Conservation (phyloP, 257 asterid species). For the Penstemon barbatus region DNA sequence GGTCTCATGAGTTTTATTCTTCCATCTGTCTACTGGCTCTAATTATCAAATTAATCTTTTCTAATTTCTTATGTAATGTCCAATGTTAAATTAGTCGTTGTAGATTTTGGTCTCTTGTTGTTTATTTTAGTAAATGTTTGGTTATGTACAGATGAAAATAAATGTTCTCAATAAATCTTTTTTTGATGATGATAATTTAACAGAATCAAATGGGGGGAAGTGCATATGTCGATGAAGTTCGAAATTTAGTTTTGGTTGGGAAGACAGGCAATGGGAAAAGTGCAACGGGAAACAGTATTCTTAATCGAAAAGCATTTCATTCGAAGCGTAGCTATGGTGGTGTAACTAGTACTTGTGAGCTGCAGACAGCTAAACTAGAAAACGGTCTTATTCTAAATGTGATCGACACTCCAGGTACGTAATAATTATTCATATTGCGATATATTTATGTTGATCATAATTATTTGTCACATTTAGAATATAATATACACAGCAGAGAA, state of each 20-base stretch:
- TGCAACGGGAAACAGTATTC: constrained; percentile 83
- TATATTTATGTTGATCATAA: neutral
- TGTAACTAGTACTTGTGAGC: constrained; percentile 77
- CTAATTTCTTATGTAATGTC: no score
- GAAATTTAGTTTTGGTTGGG: constrained; percentile 76
- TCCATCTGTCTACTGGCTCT: no score
- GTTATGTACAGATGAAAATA: no score
- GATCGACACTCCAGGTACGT: constrained; percentile 76
- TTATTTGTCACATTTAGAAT: neutral
- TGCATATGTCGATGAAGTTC: constrained; percentile 52
- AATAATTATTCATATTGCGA: neutral
- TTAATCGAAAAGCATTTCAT: constrained; percentile 53
- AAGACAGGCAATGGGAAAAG: constrained; percentile 87
- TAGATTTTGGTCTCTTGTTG: no score
- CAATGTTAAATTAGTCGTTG: no score
- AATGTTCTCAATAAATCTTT: no score
- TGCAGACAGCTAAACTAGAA: constrained; percentile 47
- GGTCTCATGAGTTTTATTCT: no score
- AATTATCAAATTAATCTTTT: no score
- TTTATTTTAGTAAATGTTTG: no score
- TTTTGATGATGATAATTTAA: neutral
- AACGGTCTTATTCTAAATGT: constrained; percentile 65
- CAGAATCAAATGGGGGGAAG: constrained; percentile 60
- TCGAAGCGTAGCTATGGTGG: constrained; percentile 72
- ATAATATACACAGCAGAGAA: neutral